Percentiles rank a stretch among this genome's conserved stretches.
Conservation (phyloP, 352 stramenopile species). For the Globisporangium nodosum region DNA sequence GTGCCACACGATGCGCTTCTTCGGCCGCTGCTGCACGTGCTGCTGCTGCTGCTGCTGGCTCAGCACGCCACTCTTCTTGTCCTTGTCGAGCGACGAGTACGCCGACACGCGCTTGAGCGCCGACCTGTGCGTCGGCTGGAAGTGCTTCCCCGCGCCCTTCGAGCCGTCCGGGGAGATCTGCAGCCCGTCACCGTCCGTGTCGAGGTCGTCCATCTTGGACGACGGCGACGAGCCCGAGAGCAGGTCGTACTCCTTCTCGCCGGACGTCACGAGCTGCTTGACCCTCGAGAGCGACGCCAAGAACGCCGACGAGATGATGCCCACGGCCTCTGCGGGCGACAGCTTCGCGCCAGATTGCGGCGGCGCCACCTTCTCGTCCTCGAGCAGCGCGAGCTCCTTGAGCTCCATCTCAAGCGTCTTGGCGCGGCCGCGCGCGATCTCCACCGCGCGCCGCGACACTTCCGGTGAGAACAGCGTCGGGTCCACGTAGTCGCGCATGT, state of each 20-base stretch:
- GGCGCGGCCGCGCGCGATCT: constrained; percentile 74
- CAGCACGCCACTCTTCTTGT: constrained; percentile 14
- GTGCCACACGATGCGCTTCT: constrained; percentile 62
- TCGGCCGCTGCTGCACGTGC: constrained; percentile 21
- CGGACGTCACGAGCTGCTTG: constrained; percentile 48
- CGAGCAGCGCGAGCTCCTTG: constrained; percentile 59
- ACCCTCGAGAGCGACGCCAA: constrained; percentile 47
- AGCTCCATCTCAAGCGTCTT: constrained; percentile 68
- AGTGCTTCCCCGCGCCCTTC: constrained; percentile 54
- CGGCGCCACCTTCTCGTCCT: constrained; percentile 17
- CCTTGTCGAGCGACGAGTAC: constrained; percentile 49
- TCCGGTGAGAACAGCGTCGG: constrained; percentile 77
- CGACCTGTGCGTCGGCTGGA: constrained; percentile 40
- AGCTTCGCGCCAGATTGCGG: constrained; percentile 23
- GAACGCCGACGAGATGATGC: constrained; percentile 60
- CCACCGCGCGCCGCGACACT: constrained; percentile 74
- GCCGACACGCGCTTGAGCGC: constrained; percentile 77
- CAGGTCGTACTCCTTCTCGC: constrained; percentile 69
- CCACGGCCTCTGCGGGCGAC: constrained; percentile 50
- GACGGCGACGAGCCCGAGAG: constrained; percentile 43
- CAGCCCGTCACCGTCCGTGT: constrained; percentile 76
- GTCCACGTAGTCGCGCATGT: constrained; percentile 62
- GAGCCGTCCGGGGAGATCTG: constrained; percentile 71
- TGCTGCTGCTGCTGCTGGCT: constrained; percentile 3
- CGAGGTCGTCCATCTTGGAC: constrained; percentile 62